phyloP scores from a whole-genome alignment of 805 yeast genomes.

The Candida insectalens region DNA sequence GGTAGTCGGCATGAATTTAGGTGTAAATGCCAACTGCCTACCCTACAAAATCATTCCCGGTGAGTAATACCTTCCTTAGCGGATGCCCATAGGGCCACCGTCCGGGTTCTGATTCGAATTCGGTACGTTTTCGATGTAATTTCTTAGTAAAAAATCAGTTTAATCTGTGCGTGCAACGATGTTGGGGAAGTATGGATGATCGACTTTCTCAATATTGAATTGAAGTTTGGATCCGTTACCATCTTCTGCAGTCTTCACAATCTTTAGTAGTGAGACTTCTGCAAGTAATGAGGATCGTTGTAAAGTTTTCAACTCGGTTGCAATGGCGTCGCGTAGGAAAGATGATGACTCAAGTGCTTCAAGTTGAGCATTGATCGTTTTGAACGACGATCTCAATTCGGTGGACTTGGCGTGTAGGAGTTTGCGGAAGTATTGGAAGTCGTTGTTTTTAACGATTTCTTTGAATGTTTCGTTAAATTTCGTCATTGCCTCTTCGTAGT shows the following conservation, averaged over 20 bases:
- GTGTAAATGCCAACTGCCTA: too few species aligned
- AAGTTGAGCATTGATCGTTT: constrained; percentile 2
- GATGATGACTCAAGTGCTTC: constrained; percentile 4
- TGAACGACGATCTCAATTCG: constrained; percentile 5
- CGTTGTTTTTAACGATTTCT: constrained; percentile 6
- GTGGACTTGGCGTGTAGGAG: constrained; percentile 7
- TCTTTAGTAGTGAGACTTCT: constrained; percentile 10
- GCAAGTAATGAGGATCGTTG: constrained; percentile 24
- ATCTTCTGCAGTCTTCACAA: constrained; percentile 9
- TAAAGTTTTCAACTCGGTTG: constrained; percentile 8
- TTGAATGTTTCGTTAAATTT: constrained; percentile 11
- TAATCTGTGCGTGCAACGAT: too few species aligned
- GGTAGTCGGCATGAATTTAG: too few species aligned
- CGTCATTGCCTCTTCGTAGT: constrained; percentile 17
- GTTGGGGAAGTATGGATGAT: constrained; percentile 40
- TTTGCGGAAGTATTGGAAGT: constrained; percentile 7
- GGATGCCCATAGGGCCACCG: constrained; percentile 48
- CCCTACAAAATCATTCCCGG: too few species aligned
- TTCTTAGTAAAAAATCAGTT: too few species aligned
- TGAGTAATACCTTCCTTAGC: constrained; percentile 46
- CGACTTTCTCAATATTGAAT: constrained; percentile 21
- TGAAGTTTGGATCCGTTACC: too few species aligned
- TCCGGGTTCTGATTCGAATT: too few species aligned
- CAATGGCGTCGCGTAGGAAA: constrained; percentile 3
- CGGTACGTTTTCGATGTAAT: too few species aligned